phyloP scores from a whole-genome alignment of 345 rosid genomes.

The Barbarea vulgaris region DNA sequence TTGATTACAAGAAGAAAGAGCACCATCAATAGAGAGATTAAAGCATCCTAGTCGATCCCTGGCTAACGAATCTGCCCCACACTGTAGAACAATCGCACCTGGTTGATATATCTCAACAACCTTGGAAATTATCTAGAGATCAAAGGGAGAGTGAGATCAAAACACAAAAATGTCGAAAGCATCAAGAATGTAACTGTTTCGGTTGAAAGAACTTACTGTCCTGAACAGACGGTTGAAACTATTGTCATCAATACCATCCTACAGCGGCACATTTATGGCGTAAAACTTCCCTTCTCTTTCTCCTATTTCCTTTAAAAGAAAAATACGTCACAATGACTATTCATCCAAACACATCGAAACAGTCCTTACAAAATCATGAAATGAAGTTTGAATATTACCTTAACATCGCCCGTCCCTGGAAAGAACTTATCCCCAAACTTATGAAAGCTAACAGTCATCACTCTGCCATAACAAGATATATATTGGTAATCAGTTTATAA shows the following conservation, averaged over 20 bases:
- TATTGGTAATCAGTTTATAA: slow-evolving; percentile 11
- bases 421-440: slow-evolving; percentile 93
- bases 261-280: slow-evolving; percentile 94
- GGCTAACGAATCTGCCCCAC: slow-evolving; percentile 99
- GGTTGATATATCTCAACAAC: slow-evolving; percentile 93
- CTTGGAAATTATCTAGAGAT: slow-evolving; percentile 71
- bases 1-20: slow-evolving; percentile 56
- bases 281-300: slow-evolving; percentile 95
- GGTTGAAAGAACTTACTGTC: slow-evolving; percentile 58
- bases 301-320: slow-evolving; percentile 75
- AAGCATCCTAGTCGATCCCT: slow-evolving; percentile 98
- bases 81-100: slow-evolving; percentile 93
- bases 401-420: slow-evolving; percentile 98
- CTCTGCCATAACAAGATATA: slow-evolving; percentile 56
- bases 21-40: slow-evolving; percentile 98
- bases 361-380: neutral
- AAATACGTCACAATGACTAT: slow-evolving; percentile 6
- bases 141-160: neutral
- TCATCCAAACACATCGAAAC: slow-evolving; percentile 19
- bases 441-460: slow-evolving; percentile 99
- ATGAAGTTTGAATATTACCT: slow-evolving; percentile 52
- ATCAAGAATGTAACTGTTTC: neutral
- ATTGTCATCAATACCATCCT: slow-evolving; percentile 94
- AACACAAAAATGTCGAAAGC: neutral
- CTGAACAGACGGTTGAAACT: slow-evolving; percentile 95